Percentiles rank a stretch among this genome's conserved stretches.
Evolutionary conservation across 2,329 filamentous ascomycete genomes (phyloP).

Genomic region (Clonostachys chloroleuca): DNA sequence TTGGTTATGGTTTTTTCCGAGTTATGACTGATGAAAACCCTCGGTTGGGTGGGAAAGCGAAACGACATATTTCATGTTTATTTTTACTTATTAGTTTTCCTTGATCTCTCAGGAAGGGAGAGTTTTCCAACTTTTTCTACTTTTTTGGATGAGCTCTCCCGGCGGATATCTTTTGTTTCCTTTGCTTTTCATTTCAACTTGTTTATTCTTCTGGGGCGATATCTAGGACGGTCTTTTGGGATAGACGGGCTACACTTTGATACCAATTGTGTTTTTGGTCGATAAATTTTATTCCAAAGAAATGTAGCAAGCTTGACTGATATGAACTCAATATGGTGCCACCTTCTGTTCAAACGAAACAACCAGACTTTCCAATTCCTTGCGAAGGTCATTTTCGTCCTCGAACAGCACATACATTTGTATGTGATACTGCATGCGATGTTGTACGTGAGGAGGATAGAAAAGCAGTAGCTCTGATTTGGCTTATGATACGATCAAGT

Average conservation of each 20-base stretch:
- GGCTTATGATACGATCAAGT: too few species aligned
- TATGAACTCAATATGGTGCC: not conserved
- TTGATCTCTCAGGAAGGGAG: not conserved
- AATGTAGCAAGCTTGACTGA: not conserved
- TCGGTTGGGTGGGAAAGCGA: not conserved
- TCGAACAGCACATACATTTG: too few species aligned
- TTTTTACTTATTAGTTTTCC: not conserved
- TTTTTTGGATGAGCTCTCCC: not conserved
- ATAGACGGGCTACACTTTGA: slow-evolving; percentile 2
- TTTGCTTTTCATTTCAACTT: not conserved
- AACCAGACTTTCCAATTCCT: too few species aligned
- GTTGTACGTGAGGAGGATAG: too few species aligned
- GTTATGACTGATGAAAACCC: not conserved
- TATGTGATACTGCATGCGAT: too few species aligned
- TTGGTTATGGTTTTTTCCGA: not conserved
- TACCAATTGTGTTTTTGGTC: slow-evolving; percentile 1
- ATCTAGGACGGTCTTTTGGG: not conserved
- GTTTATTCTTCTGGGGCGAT: not conserved
- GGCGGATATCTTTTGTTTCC: too few species aligned
- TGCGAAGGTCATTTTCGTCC: too few species aligned
- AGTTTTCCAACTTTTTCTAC: not conserved
- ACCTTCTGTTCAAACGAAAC: too few species aligned
- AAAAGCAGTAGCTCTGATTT: too few species aligned
- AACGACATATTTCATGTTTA: not conserved
- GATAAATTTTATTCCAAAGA: too few species aligned